Percentiles rank a stretch among this genome's conserved stretches.
These are phyloP conservation scores for Ganoderma lingzhi DNA, from an alignment of 1,284 basidiomycete species.

Conservation along the genomic window DNA sequence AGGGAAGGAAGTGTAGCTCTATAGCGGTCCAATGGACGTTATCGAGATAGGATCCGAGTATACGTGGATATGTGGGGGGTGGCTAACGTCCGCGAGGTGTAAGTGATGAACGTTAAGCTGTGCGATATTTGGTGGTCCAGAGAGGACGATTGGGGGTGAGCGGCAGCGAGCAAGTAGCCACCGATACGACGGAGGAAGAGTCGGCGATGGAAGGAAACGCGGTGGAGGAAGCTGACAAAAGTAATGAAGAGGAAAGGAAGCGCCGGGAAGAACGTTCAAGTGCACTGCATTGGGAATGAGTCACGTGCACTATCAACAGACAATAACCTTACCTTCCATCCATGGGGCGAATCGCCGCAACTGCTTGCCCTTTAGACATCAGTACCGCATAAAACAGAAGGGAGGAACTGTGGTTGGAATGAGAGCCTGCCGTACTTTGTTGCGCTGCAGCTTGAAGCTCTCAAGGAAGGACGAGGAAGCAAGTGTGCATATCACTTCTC, in stretches of 20 bases:
- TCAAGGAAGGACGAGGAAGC: background rate
- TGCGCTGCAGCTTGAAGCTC: background rate
- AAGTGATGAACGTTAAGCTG: background rate
- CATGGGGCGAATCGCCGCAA: background rate
- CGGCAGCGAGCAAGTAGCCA: background rate
- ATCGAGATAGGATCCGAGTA: conserved; percentile 11
- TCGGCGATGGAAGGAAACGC: background rate
- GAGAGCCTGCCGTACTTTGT: background rate
- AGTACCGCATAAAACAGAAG: background rate
- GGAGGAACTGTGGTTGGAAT: no score
- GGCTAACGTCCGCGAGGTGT: background rate
- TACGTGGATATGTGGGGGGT: background rate
- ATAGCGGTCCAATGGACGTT: background rate
- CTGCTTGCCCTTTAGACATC: background rate
- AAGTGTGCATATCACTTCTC: background rate
- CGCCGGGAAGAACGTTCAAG: conserved; percentile 11
- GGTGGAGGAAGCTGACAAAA: conserved; percentile 4
- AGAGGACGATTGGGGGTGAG: background rate
- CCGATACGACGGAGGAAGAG: background rate
- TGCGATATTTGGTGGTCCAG: background rate
- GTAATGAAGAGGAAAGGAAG: conserved; percentile 2
- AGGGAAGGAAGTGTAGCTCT: background rate
- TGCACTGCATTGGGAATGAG: conserved; percentile 11
- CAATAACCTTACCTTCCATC: conserved; percentile 9
- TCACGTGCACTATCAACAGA: conserved; percentile 13